These are phyloP conservation scores for Polyporus arcularius DNA, from an alignment of 768 basidiomycete genomes.

Conservation along the genomic window DNA sequence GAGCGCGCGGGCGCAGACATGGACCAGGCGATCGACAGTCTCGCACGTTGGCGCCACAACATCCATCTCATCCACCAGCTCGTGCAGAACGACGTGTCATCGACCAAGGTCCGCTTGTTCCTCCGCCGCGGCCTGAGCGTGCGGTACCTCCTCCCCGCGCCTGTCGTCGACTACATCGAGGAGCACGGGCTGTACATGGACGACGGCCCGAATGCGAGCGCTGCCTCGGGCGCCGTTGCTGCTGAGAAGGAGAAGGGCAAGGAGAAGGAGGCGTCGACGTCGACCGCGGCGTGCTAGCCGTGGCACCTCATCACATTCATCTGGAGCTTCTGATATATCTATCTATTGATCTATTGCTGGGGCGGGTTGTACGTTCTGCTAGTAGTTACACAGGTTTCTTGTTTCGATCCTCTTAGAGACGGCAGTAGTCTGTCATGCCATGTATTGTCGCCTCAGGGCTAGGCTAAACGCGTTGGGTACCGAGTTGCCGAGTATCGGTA, in stretches of 20 bases:
- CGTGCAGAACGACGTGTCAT: conserved; percentile 96
- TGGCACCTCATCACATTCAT: too few species aligned
- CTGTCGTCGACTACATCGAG: conserved; percentile 94
- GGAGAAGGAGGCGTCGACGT: conserved; percentile 30
- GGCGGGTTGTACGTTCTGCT: not conserved
- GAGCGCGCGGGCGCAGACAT: conserved; percentile 94
- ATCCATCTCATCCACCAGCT: conserved; percentile 92
- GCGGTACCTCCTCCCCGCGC: conserved; percentile 87
- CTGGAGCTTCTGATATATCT: not conserved
- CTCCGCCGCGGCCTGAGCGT: conserved; percentile 78
- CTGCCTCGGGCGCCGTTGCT: conserved; percentile 26
- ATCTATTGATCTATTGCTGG: not conserved
- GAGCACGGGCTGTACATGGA: conserved; percentile 76
- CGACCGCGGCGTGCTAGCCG: conserved; percentile 6
- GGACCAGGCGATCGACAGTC: conserved; percentile 74
- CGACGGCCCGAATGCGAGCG: conserved; percentile 43
- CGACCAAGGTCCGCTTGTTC: conserved; percentile 87
- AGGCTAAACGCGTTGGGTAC: not conserved
- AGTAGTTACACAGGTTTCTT: not conserved
- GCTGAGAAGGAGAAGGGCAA: conserved; percentile 40
- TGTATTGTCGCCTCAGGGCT: not conserved
- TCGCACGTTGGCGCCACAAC: conserved; percentile 78
- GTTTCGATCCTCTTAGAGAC: not conserved
- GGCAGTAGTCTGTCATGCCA: not conserved
- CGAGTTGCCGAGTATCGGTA: too few species aligned